phyloP scores from a whole-genome alignment of 1,284 basidiomycete genomes.

The Athelia sp. region DNA sequence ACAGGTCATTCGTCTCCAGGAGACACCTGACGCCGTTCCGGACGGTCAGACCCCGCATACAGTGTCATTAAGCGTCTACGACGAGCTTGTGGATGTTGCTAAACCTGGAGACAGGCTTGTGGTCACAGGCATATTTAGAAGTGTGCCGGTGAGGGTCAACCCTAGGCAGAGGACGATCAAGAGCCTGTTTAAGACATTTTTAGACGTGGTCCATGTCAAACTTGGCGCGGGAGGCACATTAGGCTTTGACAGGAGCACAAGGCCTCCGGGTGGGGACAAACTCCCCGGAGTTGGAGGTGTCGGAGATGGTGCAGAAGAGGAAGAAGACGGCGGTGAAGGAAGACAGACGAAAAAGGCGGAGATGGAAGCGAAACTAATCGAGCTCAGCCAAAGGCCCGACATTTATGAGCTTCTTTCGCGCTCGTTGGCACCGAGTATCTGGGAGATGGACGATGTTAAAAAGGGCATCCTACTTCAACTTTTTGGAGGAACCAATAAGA shows the following conservation, averaged over 20 bases:
- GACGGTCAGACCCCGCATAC: constrained; percentile 99
- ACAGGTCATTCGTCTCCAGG: constrained; percentile 93
- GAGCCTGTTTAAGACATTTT: constrained; percentile 94
- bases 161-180: constrained; percentile 90
- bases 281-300: constrained; percentile 82
- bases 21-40: constrained; percentile 96
- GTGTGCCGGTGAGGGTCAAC: constrained; percentile 90
- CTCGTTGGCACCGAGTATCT: constrained; percentile 91
- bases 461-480: constrained; percentile 95
- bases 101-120: constrained; percentile 94
- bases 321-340: constrained; percentile 37
- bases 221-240: constrained; percentile 69
- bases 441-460: constrained; percentile 99
- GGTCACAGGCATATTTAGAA: constrained; percentile 93
- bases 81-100: constrained; percentile 91
- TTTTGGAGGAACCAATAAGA: constrained; percentile 98
- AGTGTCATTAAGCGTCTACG: constrained; percentile 92
- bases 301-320: constrained; percentile 65
- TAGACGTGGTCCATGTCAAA: constrained; percentile 93
- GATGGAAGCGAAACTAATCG: constrained; percentile 55
- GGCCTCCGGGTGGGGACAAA: constrained; percentile 64
- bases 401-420: constrained; percentile 85
- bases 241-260: constrained; percentile 78
- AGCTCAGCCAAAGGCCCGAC: constrained; percentile 74
- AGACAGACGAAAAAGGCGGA: constrained; percentile 52